Evolutionary conservation across 345 rosid species (phyloP), one percentile per base, ranked within the genome.

Genomic region (Sisymbrium altissimum): DNA sequence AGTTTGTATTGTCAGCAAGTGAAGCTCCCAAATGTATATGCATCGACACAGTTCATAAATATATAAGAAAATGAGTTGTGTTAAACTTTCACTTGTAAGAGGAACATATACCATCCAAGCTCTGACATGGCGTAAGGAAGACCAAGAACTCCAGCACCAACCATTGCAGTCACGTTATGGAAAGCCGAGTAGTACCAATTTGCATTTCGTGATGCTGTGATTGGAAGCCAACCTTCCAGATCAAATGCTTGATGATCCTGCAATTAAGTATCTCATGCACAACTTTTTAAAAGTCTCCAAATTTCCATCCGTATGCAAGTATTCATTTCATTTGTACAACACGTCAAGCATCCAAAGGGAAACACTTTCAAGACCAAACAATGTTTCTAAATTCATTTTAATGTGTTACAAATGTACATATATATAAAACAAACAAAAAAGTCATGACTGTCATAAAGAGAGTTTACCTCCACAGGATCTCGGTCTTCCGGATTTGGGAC

Each of bases 151-250:
- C 90, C 88, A 1, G 90, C 86, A 14, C 93, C 93, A 23, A 88
- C 88, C 75, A 86, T 86, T 75, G 88, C 89, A 0, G 85, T 86
- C 79, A 84, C 87, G 81, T 88, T 88, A 78, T 84, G 93, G 62
- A 86, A 86, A 49, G 83, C 83, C 6, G 93, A 80, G n/a, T 83
- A 80, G 79, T 86, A 84, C 86, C 90, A 88, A 4, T 83, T 88
- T 11, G 85, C 88, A 39, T 66, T 76, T 48, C 93, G 17, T 0
- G 90, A 88, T 19, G 79, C 82, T 38, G 93, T 86, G 74, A 88
- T 75, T 11, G 93, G 88, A 53, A 88, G 85, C 90, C 89, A 84
- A 19, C 80, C 82, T 44, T 84, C 80, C 64, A 73, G 69, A 11
- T 73, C 64, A 64, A 73, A 14, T 21, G 46, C n/a, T 43, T 29